Evolutionary conservation across 371 early-diverging fungal genomes (phyloP).

Genomic region (Apophysomyces sp.): DNA sequence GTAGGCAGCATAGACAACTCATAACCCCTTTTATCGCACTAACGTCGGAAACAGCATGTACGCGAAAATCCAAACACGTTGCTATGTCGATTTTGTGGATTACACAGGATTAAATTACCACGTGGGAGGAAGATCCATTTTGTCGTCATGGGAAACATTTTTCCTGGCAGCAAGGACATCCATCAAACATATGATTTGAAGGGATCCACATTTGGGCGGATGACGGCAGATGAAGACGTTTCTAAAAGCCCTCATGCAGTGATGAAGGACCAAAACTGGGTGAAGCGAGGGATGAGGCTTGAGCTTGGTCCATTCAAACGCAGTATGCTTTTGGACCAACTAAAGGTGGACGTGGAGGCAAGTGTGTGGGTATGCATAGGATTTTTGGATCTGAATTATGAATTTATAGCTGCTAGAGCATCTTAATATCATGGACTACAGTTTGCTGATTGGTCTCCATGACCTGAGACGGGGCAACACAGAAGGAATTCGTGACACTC

Average conservation of each 20-base stretch:
- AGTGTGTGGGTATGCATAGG: neutral
- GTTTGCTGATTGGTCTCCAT: constrained; percentile 90
- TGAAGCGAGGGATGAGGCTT: constrained; percentile 66
- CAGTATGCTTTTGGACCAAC: constrained; percentile 73
- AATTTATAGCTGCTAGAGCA: constrained; percentile 56
- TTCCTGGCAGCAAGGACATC: constrained; percentile 95
- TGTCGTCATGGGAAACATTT: constrained; percentile 98
- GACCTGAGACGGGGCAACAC: constrained; percentile 80
- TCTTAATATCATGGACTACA: constrained; percentile 97
- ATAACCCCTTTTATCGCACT: neutral
- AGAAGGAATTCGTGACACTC: constrained; percentile 84
- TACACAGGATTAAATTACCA: constrained; percentile 95
- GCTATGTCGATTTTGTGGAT: constrained; percentile 89
- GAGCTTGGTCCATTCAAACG: constrained; percentile 86
- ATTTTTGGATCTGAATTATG: neutral
- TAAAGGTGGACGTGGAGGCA: constrained; percentile 77
- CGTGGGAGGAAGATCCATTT: constrained; percentile 93
- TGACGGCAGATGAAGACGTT: constrained; percentile 74
- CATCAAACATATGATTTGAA: constrained; percentile 96
- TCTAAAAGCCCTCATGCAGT: constrained; percentile 76
- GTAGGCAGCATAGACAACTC: constrained; percentile 20
- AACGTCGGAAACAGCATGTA: constrained; percentile 62
- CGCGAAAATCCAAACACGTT: constrained; percentile 91
- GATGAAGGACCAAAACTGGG: constrained; percentile 96
- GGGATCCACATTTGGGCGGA: constrained; percentile 90